Conservation (phyloP, 2,329 filamentous ascomycete genomes). For the Hansfordia pulvinata region DNA sequence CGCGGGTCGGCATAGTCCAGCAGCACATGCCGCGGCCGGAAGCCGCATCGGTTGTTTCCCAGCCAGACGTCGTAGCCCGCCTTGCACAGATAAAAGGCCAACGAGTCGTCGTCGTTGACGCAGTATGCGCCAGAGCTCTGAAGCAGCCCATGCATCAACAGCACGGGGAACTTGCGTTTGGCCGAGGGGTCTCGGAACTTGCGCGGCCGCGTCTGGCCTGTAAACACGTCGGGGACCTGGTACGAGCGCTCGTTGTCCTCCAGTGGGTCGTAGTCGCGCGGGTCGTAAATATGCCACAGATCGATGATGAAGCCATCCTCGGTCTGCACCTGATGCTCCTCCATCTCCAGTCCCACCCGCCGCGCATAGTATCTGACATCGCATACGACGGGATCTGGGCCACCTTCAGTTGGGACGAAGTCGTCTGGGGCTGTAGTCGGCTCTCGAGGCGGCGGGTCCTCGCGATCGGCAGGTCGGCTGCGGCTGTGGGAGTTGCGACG, state of each 20-base stretch:
- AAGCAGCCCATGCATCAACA: constrained; percentile 78
- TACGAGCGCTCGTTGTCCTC: constrained; percentile 32
- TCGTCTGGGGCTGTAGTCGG: constrained; percentile 30
- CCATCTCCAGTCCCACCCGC: constrained; percentile 74
- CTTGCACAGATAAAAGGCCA: constrained; percentile 88
- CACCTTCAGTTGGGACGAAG: constrained; percentile 68
- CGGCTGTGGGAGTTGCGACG: constrained; percentile 18
- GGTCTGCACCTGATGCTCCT: constrained; percentile 73
- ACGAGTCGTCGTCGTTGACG: constrained; percentile 75
- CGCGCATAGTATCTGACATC: constrained; percentile 79
- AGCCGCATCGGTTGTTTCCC: constrained; percentile 85
- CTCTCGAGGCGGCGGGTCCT: too few relatives aligned
- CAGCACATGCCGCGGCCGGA: constrained; percentile 60
- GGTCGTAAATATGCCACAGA: constrained; percentile 82
- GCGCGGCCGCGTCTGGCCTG: constrained; percentile 22
- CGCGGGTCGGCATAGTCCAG: constrained; percentile 65
- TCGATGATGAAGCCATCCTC: constrained; percentile 88
- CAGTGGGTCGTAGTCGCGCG: constrained; percentile 50
- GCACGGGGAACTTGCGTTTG: constrained; percentile 61
- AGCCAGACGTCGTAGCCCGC: constrained; percentile 91
- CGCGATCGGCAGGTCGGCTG: too few relatives aligned
- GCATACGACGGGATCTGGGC: constrained; percentile 62
- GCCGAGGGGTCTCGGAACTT: constrained; percentile 20
- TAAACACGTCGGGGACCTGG: constrained; percentile 51
- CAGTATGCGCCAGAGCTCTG: constrained; percentile 85